These are phyloP conservation scores for Starmerella khaoyaiensis DNA, from an alignment of 805 yeast genomes.

Conservation along the genomic window DNA sequence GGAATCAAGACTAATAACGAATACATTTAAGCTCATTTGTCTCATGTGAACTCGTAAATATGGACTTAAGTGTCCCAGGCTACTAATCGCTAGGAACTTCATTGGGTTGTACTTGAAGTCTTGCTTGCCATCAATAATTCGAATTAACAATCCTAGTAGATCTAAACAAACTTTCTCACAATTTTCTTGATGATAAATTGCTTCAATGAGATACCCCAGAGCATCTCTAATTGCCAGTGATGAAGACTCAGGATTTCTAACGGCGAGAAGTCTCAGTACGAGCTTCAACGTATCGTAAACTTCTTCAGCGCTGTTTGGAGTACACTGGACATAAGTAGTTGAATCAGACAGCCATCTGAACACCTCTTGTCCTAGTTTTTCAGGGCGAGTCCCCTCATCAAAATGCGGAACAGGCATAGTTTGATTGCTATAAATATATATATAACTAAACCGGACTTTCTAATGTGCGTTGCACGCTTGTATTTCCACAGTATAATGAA, in stretches of 20 bases:
- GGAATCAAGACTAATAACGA: conserved; percentile 17
- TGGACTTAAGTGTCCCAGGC: conserved; percentile 15
- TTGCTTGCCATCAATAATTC: conserved; percentile 17
- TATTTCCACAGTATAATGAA: no score
- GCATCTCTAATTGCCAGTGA: conserved; percentile 19
- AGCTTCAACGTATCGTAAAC: conserved; percentile 13
- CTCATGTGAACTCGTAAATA: conserved; percentile 12
- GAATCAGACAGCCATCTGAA: conserved; percentile 19
- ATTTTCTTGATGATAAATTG: conserved; percentile 10
- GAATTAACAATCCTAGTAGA: conserved; percentile 14
- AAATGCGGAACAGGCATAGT: conserved; percentile 10
- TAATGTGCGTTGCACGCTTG: no score
- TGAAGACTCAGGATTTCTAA: conserved; percentile 18
- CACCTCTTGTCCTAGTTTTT: conserved; percentile 11
- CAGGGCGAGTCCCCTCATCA: conserved; percentile 16
- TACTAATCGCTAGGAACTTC: conserved; percentile 20
- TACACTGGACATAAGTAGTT: conserved; percentile 10
- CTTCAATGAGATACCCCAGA: conserved; percentile 17
- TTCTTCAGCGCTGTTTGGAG: conserved; percentile 9
- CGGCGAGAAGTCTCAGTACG: conserved; percentile 18
- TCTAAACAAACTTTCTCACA: conserved; percentile 13
- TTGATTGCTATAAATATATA: not conserved
- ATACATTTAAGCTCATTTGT: conserved; percentile 18
- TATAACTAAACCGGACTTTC: no score
- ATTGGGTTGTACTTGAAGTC: conserved; percentile 16